Percentiles rank a stretch among this genome's conserved stretches.
Conservation (phyloP, 345 rosid species). For the Bruguiera parviflora region DNA sequence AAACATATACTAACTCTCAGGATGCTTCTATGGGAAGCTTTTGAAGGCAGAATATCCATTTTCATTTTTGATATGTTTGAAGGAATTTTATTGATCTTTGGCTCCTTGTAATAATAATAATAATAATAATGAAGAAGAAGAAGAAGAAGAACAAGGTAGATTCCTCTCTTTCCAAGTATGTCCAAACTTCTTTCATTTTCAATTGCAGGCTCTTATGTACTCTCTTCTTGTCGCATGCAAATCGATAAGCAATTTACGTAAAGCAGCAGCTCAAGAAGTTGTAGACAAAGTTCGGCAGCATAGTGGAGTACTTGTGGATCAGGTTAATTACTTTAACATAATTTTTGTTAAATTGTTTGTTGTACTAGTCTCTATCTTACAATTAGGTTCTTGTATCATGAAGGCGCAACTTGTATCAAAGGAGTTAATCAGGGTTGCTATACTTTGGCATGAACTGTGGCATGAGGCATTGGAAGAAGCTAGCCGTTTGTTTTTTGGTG, state of each 20-base stretch:
- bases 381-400: slow-evolving; percentile 13
- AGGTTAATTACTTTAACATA: slow-evolving; percentile 45
- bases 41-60: no score
- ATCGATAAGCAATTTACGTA: slow-evolving; percentile 90
- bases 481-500: slow-evolving; percentile 96
- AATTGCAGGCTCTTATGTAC: slow-evolving; percentile 91
- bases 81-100: no score
- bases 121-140: no score
- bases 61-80: no score
- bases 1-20: no score
- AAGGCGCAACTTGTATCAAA: slow-evolving; percentile 96
- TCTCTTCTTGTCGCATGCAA: slow-evolving; percentile 99
- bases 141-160: no score
- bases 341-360: neutral
- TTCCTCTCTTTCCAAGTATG: neutral
- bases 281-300: slow-evolving; percentile 96
- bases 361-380: slow-evolving; percentile 1
- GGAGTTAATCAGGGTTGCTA: slow-evolving; percentile 92
- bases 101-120: no score
- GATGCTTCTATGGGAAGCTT: no score
- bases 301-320: slow-evolving; percentile 89
- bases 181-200: neutral
- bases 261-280: slow-evolving; percentile 96
- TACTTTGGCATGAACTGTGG: slow-evolving; percentile 99
- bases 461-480: slow-evolving; percentile 99